Conservation (phyloP, 192 early-diverging fungal species). For the Mortierella claussenii region DNA sequence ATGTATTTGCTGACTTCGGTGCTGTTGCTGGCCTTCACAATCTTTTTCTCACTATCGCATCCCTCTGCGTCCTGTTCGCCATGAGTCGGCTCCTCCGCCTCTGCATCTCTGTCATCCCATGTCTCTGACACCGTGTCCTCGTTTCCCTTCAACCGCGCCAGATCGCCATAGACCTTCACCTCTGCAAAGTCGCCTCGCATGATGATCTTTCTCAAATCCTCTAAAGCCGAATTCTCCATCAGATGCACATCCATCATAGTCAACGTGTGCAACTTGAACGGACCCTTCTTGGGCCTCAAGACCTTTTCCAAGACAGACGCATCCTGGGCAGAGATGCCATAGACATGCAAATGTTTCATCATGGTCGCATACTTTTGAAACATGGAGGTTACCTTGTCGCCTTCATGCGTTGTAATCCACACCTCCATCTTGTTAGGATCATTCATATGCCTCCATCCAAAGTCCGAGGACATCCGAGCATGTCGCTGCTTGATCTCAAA, state of each 20-base stretch:
- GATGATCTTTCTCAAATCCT: slow-evolving; percentile 28
- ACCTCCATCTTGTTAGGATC: slow-evolving; percentile 17
- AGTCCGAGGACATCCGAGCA: background rate
- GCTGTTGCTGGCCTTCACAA: no score
- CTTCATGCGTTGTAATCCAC: slow-evolving; percentile 3
- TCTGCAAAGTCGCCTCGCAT: slow-evolving; percentile 5
- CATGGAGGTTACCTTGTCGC: slow-evolving; percentile 24
- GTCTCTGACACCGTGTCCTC: background rate
- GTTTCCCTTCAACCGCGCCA: background rate
- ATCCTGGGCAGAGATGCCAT: slow-evolving; percentile 2
- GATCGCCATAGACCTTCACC: slow-evolving; percentile 1
- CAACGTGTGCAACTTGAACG: slow-evolving; percentile 15
- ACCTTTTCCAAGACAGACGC: slow-evolving; percentile 21
- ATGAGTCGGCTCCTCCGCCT: background rate
- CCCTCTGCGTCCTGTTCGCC: no score
- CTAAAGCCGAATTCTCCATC: slow-evolving; percentile 2
- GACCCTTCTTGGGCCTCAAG: slow-evolving; percentile 29
- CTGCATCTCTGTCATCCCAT: background rate
- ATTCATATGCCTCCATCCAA: slow-evolving; percentile 5
- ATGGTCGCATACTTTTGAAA: slow-evolving; percentile 30
- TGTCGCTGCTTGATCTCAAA: slow-evolving; percentile 18
- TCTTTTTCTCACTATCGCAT: no score
- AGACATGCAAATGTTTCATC: background rate
- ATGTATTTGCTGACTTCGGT: no score
- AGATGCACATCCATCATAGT: slow-evolving; percentile 6